These are phyloP conservation scores for Solanum tacnaense DNA, from an alignment of 257 asterid species.

Conservation along the genomic window DNA sequence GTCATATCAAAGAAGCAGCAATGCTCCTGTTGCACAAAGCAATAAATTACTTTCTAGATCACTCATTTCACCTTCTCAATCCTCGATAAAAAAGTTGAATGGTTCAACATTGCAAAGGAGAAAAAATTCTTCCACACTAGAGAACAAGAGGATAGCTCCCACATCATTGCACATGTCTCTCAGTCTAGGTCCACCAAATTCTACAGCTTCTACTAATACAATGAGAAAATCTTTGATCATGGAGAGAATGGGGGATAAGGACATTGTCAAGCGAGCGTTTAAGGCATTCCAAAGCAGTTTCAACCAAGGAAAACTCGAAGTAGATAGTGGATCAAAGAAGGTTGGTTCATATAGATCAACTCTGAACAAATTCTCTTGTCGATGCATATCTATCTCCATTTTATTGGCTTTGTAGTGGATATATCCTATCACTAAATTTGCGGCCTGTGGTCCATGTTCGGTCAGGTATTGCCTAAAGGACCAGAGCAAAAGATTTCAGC, in stretches of 20 bases:
- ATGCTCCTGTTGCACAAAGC: constrained; percentile 12
- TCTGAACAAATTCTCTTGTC: background rate
- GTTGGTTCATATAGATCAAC: constrained; percentile 17
- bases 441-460: background rate
- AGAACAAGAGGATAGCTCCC: constrained; percentile 40
- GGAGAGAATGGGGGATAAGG: constrained; percentile 97
- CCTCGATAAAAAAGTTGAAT: background rate
- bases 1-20: constrained; percentile 16
- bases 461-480: constrained; percentile 33
- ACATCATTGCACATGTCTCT: constrained; percentile 79
- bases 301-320: constrained; percentile 22
- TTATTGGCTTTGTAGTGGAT: background rate
- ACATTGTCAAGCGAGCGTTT: constrained; percentile 75
- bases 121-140: constrained; percentile 20
- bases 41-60: constrained; percentile 27
- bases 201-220: constrained; percentile 24
- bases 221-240: constrained; percentile 73
- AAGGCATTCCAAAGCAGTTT: constrained; percentile 60
- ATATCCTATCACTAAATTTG: background rate
- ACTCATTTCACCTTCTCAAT: background rate
- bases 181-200: constrained; percentile 46
- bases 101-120: constrained; percentile 25
- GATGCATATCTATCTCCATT: background rate
- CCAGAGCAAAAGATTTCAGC: constrained; percentile 30
- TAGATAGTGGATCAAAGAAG: constrained; percentile 29